Evolutionary conservation across 2,329 filamentous ascomycete species (phyloP).

Genomic region (Xenoacremonium recifei): DNA sequence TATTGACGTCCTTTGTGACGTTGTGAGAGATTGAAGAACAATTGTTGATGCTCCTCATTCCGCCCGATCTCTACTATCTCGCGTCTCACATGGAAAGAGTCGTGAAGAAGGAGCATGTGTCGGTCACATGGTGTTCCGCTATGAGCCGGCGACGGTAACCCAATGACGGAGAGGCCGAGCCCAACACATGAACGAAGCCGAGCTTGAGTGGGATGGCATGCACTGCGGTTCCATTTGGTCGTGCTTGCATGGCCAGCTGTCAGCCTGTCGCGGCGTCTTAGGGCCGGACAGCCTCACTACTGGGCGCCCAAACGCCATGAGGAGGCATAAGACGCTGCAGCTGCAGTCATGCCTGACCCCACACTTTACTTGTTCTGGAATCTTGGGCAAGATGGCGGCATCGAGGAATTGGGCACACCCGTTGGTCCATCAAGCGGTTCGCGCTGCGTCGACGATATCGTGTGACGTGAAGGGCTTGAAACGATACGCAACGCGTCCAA

Average conservation of each 20-base stretch:
- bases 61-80: background rate
- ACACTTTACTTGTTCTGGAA: constrained; percentile 17
- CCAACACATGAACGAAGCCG: constrained; percentile 16
- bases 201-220: background rate
- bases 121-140: constrained; percentile 13
- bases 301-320: constrained; percentile 6
- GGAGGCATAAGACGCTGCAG: constrained; percentile 19
- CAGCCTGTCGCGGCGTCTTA: constrained; percentile 22
- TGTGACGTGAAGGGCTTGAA: constrained; percentile 17
- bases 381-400: constrained; percentile 11
- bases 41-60: constrained; percentile 4
- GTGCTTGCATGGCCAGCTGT: constrained; percentile 28
- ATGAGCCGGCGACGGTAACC: constrained; percentile 10
- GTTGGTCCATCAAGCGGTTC: constrained; percentile 15
- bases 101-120: constrained; percentile 7
- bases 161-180: constrained; percentile 8
- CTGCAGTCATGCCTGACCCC: constrained; percentile 30
- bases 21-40: no score
- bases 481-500: constrained; percentile 13
- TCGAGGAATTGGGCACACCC: constrained; percentile 16
- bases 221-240: constrained; percentile 23
- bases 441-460: constrained; percentile 11
- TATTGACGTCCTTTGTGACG: no score
- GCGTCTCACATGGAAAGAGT: background rate
- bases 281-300: constrained; percentile 22